phyloP scores from a whole-genome alignment of 495 filamentous ascomycete species.

The Neurospora terricola region DNA sequence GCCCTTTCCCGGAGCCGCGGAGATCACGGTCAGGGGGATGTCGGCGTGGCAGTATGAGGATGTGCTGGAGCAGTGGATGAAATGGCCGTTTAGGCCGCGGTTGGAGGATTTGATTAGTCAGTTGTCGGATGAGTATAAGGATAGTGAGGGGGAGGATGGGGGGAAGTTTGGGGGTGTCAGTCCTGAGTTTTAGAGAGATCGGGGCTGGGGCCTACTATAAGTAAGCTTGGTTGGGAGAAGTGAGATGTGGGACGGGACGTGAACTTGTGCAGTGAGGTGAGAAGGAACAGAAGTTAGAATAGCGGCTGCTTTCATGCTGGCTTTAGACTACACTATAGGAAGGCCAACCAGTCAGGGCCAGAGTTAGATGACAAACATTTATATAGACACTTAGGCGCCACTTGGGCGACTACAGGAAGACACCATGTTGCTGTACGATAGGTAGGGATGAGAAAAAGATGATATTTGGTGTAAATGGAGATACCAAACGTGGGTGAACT shows the following conservation, averaged over 20 bases:
- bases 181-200: background rate
- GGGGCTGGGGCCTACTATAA: background rate
- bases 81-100: slow-evolving; percentile 49
- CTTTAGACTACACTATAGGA: background rate
- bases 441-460: background rate
- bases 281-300: background rate
- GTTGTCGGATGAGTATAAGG: slow-evolving; percentile 18
- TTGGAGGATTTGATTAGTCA: slow-evolving; percentile 31
- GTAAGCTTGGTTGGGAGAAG: background rate
- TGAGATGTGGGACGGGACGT: background rate
- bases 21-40: slow-evolving; percentile 32
- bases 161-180: background rate
- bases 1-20: slow-evolving; percentile 13
- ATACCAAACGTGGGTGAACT: background rate
- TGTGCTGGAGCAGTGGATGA: slow-evolving; percentile 40
- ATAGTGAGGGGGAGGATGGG: background rate
- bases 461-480: background rate
- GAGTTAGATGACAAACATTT: background rate
- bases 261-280: background rate
- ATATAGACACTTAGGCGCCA: background rate
- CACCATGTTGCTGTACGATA: background rate
- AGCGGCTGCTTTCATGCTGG: background rate
- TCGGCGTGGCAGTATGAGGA: slow-evolving; percentile 37
- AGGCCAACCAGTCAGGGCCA: background rate
- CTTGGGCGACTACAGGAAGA: background rate